Percentiles rank a stretch among this genome's conserved stretches.
Conservation (phyloP, 2,329 filamentous ascomycete genomes). For the Fusarium subglutinans region DNA sequence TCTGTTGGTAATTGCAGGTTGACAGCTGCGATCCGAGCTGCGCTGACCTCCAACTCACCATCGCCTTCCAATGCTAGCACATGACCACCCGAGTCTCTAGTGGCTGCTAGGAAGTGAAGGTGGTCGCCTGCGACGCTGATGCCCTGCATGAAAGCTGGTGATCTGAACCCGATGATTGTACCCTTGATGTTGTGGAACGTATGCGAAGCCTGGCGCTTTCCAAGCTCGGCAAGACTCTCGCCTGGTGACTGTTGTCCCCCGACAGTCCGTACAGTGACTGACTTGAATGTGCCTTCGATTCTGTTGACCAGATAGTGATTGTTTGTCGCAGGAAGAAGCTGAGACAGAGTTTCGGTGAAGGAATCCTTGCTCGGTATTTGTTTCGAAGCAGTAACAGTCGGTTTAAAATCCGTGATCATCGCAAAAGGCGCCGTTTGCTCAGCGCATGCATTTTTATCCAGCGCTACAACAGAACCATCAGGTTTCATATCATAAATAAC, state of each 20-base stretch:
- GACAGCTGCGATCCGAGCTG: not conserved
- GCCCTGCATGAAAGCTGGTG: constrained; percentile 23
- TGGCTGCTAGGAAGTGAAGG: constrained; percentile 9
- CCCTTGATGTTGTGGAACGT: not conserved
- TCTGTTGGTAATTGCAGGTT: constrained; percentile 10
- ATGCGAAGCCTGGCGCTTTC: constrained; percentile 24
- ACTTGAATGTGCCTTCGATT: constrained; percentile 9
- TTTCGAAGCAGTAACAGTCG: not conserved
- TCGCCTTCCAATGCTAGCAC: constrained; percentile 16
- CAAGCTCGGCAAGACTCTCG: constrained; percentile 25
- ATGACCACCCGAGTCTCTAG: constrained; percentile 15
- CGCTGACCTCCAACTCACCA: not conserved
- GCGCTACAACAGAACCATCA: constrained; percentile 10
- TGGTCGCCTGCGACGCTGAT: constrained; percentile 32
- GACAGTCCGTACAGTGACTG: constrained; percentile 13
- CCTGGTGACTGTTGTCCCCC: constrained; percentile 13
- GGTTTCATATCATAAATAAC: constrained; percentile 26
- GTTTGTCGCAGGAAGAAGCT: not conserved
- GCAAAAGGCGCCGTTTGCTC: constrained; percentile 18
- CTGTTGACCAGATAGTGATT: constrained; percentile 24
- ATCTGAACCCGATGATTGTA: constrained; percentile 17
- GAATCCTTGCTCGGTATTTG: not conserved
- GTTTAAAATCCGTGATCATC: constrained; percentile 11
- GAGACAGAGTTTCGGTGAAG: not conserved
- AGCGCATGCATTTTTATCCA: not conserved